These are phyloP conservation scores for Picochlorum sp. DNA, from an alignment of 139 green algal species.

Conservation along the genomic window DNA sequence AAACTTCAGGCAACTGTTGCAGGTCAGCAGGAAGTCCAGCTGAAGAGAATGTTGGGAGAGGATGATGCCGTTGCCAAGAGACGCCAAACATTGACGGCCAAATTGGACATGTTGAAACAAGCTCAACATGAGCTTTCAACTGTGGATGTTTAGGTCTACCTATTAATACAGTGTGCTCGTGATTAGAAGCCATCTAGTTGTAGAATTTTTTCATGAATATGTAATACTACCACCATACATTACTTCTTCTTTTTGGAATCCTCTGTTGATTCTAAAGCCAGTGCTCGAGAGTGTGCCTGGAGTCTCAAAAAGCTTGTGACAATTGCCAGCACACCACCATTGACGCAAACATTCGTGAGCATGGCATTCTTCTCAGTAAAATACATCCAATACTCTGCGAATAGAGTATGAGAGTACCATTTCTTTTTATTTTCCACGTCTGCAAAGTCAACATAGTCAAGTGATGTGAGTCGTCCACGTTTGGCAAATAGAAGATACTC, in stretches of 20 bases:
- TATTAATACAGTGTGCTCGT: slow-evolving; percentile 3
- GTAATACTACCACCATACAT: background rate
- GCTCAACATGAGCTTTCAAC: slow-evolving; percentile 29
- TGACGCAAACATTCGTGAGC: slow-evolving; percentile 3
- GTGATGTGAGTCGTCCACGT: background rate
- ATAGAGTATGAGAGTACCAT: slow-evolving; percentile 9
- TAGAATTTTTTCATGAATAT: slow-evolving; percentile 7
- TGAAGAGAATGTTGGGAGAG: slow-evolving; percentile 75
- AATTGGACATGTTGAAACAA: slow-evolving; percentile 39
- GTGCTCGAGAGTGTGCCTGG: background rate
- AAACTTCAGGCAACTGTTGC: slow-evolving; percentile 65
- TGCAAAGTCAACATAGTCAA: background rate
- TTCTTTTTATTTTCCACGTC: slow-evolving; percentile 5
- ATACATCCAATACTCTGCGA: slow-evolving; percentile 2
- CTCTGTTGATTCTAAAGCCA: background rate
- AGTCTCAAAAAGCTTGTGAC: slow-evolving; percentile 2
- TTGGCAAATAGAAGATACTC: background rate
- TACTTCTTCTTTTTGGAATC: slow-evolving; percentile 2
- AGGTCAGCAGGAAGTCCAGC: slow-evolving; percentile 58
- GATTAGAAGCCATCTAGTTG: background rate
- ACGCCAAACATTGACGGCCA: slow-evolving; percentile 31
- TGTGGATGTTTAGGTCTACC: slow-evolving; percentile 22
- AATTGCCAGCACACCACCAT: slow-evolving; percentile 3
- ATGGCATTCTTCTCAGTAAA: slow-evolving; percentile 12
- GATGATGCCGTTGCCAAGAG: slow-evolving; percentile 70